phyloP scores from a whole-genome alignment of 352 stramenopile genomes.

The Pythium sukuiense region DNA sequence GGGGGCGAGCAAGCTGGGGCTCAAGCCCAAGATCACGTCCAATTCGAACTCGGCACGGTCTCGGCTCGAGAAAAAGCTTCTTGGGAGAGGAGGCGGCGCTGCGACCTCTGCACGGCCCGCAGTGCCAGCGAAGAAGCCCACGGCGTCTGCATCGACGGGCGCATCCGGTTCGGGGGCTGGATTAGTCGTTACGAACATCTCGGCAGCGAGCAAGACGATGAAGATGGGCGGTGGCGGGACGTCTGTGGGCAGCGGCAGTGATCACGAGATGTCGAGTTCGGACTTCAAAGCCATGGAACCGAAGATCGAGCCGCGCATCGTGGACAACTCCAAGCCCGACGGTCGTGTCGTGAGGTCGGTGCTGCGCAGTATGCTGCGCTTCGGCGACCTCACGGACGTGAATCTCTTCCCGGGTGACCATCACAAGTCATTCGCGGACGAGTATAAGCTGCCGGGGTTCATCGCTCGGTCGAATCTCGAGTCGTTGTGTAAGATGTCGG shows the following conservation, averaged over 20 bases:
- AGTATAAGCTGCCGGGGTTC: conserved; percentile 79
- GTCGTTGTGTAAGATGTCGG: conserved; percentile 50
- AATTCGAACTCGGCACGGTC: conserved; percentile 62
- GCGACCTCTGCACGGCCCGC: conserved; percentile 25
- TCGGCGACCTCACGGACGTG: conserved; percentile 78
- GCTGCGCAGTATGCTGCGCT: conserved; percentile 69
- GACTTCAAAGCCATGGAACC: conserved; percentile 36
- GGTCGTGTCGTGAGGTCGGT: conserved; percentile 71
- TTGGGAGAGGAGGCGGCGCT: conserved; percentile 60
- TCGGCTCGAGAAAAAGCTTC: conserved; percentile 72
- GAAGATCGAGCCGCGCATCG: conserved; percentile 39
- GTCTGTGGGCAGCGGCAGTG: conserved; percentile 27
- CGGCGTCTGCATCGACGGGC: conserved; percentile 9
- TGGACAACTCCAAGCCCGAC: conserved; percentile 46
- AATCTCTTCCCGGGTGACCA: conserved; percentile 40
- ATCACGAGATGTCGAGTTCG: conserved; percentile 22
- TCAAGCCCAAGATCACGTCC: conserved; percentile 48
- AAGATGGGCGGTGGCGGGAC: conserved; percentile 31
- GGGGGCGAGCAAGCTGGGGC: not conserved
- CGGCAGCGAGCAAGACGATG: conserved; percentile 39
- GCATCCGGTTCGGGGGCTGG: not conserved
- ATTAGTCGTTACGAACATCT: conserved; percentile 57
- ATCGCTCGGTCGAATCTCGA: conserved; percentile 64
- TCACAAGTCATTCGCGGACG: conserved; percentile 65
- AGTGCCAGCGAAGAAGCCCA: conserved; percentile 52